These are phyloP conservation scores for Trichoderma parareesei DNA, from an alignment of 495 filamentous ascomycete species.

Conservation along the genomic window DNA sequence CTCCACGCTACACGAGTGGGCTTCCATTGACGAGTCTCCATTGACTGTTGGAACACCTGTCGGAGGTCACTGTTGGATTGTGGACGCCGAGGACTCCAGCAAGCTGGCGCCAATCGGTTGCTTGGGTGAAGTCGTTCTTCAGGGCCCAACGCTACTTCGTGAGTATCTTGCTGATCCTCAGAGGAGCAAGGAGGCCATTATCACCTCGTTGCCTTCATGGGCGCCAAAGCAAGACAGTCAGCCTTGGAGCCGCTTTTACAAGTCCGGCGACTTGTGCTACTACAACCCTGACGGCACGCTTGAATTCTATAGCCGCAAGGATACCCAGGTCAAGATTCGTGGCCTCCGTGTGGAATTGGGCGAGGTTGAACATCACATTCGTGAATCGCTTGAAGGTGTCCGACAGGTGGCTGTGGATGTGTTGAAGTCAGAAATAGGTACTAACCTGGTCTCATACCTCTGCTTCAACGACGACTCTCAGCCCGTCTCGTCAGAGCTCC, in stretches of 20 bases:
- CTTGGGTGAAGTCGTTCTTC: slow-evolving; percentile 9
- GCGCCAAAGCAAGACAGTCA: not conserved
- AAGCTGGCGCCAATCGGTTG: slow-evolving; percentile 32
- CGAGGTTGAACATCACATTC: slow-evolving; percentile 8
- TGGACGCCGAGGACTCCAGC: slow-evolving; percentile 38
- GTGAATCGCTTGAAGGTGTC: not conserved
- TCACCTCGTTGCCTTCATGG: slow-evolving; percentile 35
- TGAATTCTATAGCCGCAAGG: slow-evolving; percentile 18
- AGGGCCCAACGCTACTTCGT: slow-evolving; percentile 8
- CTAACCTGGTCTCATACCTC: slow-evolving; percentile 24
- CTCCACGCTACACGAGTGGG: slow-evolving; percentile 18
- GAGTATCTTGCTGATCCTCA: slow-evolving; percentile 30
- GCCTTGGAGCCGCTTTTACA: slow-evolving; percentile 21
- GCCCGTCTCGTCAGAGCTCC: not conserved
- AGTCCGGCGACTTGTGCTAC: slow-evolving; percentile 41
- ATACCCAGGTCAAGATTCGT: slow-evolving; percentile 19
- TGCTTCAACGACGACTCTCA: slow-evolving; percentile 3
- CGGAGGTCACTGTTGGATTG: slow-evolving; percentile 41
- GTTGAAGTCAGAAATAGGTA: slow-evolving; percentile 17
- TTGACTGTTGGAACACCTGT: slow-evolving; percentile 36
- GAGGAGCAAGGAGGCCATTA: slow-evolving; percentile 24
- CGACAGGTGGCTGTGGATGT: slow-evolving; percentile 16
- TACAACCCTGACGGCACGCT: slow-evolving; percentile 26
- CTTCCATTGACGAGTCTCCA: slow-evolving; percentile 17
- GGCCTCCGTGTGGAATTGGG: slow-evolving; percentile 7